These are phyloP conservation scores for Gossypium australe DNA, from an alignment of 345 rosid species.

Conservation along the genomic window DNA sequence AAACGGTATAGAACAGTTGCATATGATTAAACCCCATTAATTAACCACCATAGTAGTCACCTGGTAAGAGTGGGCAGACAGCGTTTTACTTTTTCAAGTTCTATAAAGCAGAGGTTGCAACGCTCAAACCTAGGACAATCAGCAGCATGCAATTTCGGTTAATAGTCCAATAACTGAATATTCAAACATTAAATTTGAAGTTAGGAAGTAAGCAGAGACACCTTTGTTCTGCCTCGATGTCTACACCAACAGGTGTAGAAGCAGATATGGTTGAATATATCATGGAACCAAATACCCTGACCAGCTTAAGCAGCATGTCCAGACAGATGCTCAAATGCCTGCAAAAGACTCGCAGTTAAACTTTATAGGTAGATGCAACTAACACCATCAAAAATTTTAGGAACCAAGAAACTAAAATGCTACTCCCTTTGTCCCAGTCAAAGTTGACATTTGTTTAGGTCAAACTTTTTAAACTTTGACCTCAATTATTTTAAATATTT, in stretches of 20 bases:
- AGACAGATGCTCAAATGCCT: constrained; percentile 84
- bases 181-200: not conserved
- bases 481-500: no score
- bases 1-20: constrained; percentile 5
- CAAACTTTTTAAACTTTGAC: no score
- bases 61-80: constrained; percentile 55
- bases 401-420: not conserved
- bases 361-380: not conserved
- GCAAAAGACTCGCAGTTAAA: constrained; percentile 15
- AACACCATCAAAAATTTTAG: not conserved
- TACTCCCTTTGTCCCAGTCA: not conserved
- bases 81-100: constrained; percentile 80
- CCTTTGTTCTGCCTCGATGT: constrained; percentile 99
- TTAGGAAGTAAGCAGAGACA: constrained; percentile 17
- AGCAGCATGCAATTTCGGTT: constrained; percentile 5
- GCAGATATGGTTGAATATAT: constrained; percentile 78
- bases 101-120: constrained; percentile 72
- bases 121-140: constrained; percentile 61
- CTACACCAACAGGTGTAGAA: constrained; percentile 83
- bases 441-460: no score
- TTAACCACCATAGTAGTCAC: constrained; percentile 22
- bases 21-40: not conserved
- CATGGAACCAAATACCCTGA: constrained; percentile 72
- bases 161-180: not conserved
- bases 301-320: constrained; percentile 84